These are phyloP conservation scores for Myxozyma nipponensis DNA, from an alignment of 805 yeast genomes.

Conservation along the genomic window DNA sequence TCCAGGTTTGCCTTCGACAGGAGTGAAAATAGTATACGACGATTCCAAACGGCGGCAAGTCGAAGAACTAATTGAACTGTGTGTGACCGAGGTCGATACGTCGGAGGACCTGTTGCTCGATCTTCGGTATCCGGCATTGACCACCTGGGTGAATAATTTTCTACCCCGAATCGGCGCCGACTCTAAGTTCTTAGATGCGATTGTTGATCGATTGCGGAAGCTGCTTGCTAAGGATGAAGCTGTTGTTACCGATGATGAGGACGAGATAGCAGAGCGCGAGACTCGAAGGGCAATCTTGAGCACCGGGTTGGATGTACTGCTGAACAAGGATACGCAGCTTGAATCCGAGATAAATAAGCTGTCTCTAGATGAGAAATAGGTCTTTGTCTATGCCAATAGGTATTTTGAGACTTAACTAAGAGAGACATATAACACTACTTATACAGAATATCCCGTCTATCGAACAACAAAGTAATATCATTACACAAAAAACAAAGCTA, in stretches of 20 bases:
- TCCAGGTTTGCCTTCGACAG: neutral
- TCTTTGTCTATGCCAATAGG: neutral
- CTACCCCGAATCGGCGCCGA: conserved; percentile 16
- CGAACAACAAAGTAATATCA: neutral
- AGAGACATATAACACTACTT: neutral
- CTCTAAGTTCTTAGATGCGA: conserved; percentile 2
- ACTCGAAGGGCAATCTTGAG: conserved; percentile 12
- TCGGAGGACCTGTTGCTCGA: conserved; percentile 10
- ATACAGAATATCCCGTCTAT: neutral
- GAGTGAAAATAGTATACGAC: conserved; percentile 9
- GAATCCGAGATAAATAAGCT: neutral
- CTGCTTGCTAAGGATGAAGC: conserved; percentile 7
- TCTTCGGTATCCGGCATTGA: conserved; percentile 14
- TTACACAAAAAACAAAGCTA: too few relatives aligned
- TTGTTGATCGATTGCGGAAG: conserved; percentile 5
- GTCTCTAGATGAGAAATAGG: neutral
- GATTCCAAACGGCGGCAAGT: conserved; percentile 9
- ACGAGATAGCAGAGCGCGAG: conserved; percentile 21
- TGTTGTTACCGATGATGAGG: conserved; percentile 9
- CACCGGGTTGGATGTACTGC: conserved; percentile 8
- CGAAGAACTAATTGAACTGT: conserved; percentile 12
- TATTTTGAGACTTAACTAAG: neutral
- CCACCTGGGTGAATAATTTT: conserved; percentile 26
- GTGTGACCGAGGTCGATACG: conserved; percentile 11
- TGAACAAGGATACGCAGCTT: neutral